These are phyloP conservation scores for Geotrichum aggregatum DNA, from an alignment of 1,139 yeast genomes.

Conservation along the genomic window DNA sequence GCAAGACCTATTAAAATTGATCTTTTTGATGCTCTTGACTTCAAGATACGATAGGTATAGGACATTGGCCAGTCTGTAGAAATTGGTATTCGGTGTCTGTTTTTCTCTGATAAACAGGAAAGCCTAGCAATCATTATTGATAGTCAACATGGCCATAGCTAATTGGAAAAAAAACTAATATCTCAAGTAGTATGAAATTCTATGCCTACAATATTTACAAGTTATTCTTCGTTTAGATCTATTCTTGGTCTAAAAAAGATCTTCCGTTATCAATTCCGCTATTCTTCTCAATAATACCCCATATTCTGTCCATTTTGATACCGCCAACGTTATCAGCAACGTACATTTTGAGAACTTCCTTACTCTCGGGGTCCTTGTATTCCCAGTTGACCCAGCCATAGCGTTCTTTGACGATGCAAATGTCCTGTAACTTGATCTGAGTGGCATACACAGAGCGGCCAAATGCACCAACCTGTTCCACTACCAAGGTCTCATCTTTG, in stretches of 20 bases:
- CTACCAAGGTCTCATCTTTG: conserved; percentile 58
- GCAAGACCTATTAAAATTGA: conserved; percentile 25
- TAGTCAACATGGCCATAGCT: too few species aligned
- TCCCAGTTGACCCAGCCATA: conserved; percentile 64
- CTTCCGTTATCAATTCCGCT: conserved; percentile 68
- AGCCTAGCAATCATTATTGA: too few species aligned
- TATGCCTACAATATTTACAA: conserved; percentile 12
- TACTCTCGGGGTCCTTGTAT: conserved; percentile 32
- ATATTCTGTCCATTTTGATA: conserved; percentile 72
- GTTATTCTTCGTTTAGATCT: conserved; percentile 16
- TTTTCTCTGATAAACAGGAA: too few species aligned
- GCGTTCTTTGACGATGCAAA: conserved; percentile 42
- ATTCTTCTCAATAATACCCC: conserved; percentile 73
- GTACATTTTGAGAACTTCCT: conserved; percentile 46
- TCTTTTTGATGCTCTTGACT: not conserved
- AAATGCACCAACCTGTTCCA: conserved; percentile 62
- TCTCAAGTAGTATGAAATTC: too few species aligned
- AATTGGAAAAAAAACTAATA: too few species aligned
- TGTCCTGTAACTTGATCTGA: conserved; percentile 49
- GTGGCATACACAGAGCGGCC: conserved; percentile 67
- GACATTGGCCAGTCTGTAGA: too few species aligned
- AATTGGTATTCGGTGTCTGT: too few species aligned
- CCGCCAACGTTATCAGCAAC: conserved; percentile 77
- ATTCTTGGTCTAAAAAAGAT: conserved; percentile 33
- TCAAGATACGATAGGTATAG: too few species aligned